phyloP scores from a whole-genome alignment of 2,329 filamentous ascomycete genomes.

The Beauveria sp. region DNA sequence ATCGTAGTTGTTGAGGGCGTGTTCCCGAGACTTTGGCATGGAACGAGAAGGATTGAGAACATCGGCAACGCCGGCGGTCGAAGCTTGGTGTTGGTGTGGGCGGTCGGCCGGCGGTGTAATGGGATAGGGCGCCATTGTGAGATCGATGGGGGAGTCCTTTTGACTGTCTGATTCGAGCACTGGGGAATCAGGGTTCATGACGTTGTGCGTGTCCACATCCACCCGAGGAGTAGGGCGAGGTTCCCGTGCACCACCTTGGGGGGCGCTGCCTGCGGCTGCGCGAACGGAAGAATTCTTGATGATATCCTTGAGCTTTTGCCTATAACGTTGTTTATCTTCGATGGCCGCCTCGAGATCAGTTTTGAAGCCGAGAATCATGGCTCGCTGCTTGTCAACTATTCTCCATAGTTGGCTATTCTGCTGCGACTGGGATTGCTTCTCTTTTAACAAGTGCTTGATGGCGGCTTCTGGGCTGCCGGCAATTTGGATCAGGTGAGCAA shows the following conservation, averaged over 20 bases:
- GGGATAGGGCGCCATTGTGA: constrained; percentile 54
- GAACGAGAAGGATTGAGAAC: constrained; percentile 48
- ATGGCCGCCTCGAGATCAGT: constrained; percentile 86
- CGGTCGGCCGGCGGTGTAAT: constrained; percentile 56
- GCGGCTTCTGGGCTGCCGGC: constrained; percentile 86
- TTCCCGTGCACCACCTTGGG: constrained; percentile 8
- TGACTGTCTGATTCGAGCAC: constrained; percentile 42
- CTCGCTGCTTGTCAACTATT: constrained; percentile 89
- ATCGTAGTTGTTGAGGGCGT: constrained; percentile 50
- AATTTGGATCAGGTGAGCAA: constrained; percentile 69
- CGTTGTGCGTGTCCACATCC: constrained; percentile 18
- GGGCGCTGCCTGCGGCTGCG: constrained; percentile 18
- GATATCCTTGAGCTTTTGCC: constrained; percentile 79
- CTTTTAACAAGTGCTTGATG: constrained; percentile 79
- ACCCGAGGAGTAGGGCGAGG: constrained; percentile 15
- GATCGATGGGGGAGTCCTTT: constrained; percentile 51
- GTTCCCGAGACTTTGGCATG: constrained; percentile 55
- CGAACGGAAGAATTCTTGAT: constrained; percentile 33
- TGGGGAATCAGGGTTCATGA: constrained; percentile 36
- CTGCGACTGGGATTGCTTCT: constrained; percentile 80
- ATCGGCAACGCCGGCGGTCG: constrained; percentile 37
- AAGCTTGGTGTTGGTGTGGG: constrained; percentile 26
- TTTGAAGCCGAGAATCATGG: constrained; percentile 88
- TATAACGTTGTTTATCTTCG: constrained; percentile 92
- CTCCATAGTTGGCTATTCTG: constrained; percentile 94